Percentiles rank a stretch among this genome's conserved stretches.
phyloP scores from a whole-genome alignment of 2,329 filamentous ascomycete genomes.

The Colletotrichum tropicicola region DNA sequence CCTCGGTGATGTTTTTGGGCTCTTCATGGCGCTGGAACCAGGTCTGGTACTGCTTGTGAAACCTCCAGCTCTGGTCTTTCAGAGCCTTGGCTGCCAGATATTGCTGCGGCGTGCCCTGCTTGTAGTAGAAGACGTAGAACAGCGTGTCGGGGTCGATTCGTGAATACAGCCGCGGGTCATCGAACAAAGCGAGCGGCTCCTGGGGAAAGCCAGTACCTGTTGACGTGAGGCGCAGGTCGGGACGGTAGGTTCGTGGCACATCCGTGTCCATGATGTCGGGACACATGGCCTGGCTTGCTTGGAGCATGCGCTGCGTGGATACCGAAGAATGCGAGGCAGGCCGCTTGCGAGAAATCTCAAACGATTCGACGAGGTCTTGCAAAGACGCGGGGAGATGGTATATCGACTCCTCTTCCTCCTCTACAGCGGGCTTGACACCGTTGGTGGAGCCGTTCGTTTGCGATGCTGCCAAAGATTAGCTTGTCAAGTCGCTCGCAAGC shows the following conservation, averaged over 20 bases:
- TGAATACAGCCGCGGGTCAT: conserved; percentile 87
- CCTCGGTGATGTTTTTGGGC: conserved; percentile 97
- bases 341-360: conserved; percentile 82
- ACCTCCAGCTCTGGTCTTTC: conserved; percentile 98
- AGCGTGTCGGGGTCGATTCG: conserved; percentile 94
- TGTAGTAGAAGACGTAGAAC: conserved; percentile 99
- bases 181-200: conserved; percentile 89
- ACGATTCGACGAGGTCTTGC: conserved; percentile 90
- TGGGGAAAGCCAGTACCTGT: conserved; percentile 89
- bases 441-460: conserved; percentile 63
- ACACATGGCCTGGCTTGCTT: conserved; percentile 75
- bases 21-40: conserved; percentile 99
- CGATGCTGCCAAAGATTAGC: conserved; percentile 38
- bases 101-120: conserved; percentile 94
- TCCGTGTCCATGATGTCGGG: conserved; percentile 84
- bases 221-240: conserved; percentile 78
- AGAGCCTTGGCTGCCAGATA: conserved; percentile 95
- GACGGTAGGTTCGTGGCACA: conserved; percentile 83
- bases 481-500: not conserved
- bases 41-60: conserved; percentile 99
- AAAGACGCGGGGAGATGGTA: conserved; percentile 92
- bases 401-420: conserved; percentile 78
- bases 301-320: conserved; percentile 77
- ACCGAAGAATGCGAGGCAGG: conserved; percentile 69
- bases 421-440: conserved; percentile 59